These are phyloP conservation scores for Oryza punctata DNA, from an alignment of 176 grass and related monocot species.

Conservation along the genomic window DNA sequence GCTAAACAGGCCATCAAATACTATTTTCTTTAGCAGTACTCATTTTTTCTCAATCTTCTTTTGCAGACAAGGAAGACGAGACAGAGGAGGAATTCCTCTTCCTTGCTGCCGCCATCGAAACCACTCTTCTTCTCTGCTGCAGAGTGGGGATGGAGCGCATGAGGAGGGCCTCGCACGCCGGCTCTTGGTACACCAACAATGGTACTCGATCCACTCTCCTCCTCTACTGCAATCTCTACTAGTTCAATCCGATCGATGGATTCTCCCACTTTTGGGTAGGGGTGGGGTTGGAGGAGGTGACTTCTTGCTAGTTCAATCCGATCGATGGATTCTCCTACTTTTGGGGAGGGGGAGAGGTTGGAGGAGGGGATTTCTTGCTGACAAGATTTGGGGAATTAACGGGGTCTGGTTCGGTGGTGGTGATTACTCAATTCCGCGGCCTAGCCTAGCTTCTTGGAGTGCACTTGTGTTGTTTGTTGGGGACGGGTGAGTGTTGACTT, in stretches of 20 bases:
- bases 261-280: no score
- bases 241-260: no score
- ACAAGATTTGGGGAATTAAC: neutral
- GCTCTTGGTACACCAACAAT: slow-evolving; percentile 90
- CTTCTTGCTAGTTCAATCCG: neutral
- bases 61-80: no score
- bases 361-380: neutral
- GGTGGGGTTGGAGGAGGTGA: no score
- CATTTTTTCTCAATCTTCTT: no score
- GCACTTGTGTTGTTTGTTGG: neutral
- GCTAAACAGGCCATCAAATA: no score
- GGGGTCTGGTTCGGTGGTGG: neutral
- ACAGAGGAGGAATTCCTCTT: neutral
- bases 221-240: neutral
- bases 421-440: no score
- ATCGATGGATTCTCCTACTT: neutral
- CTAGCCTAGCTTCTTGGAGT: neutral
- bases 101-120: neutral
- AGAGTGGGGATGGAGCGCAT: slow-evolving; percentile 53
- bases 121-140: neutral
- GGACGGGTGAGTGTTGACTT: slow-evolving; percentile 13
- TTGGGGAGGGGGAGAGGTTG: neutral
- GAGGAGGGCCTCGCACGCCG: slow-evolving; percentile 75
- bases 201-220: slow-evolving; percentile 40
- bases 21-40: no score